phyloP scores from a whole-genome alignment of 345 rosid genomes.

The Arabis hirsuta region DNA sequence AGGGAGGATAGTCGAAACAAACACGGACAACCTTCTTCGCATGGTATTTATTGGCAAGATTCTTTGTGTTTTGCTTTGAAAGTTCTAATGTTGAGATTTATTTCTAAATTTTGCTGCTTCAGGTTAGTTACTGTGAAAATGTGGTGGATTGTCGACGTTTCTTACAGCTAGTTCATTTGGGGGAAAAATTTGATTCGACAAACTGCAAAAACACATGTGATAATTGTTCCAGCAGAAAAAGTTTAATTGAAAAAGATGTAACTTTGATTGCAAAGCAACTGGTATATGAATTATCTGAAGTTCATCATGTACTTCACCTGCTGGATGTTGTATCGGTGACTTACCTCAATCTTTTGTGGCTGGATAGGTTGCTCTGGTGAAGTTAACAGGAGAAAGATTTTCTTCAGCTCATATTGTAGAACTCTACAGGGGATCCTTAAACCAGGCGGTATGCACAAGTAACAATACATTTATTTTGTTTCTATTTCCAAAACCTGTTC shows the following conservation, averaged over 20 bases:
- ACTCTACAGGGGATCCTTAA: slow-evolving; percentile 92
- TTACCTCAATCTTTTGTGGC: neutral
- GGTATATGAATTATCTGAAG: slow-evolving; percentile 51
- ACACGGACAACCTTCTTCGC: slow-evolving; percentile 84
- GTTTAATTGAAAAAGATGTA: slow-evolving; percentile 80
- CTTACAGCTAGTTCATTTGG: slow-evolving; percentile 89
- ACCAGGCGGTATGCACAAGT: slow-evolving; percentile 66
- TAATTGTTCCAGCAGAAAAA: slow-evolving; percentile 71
- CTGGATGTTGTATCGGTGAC: slow-evolving; percentile 25
- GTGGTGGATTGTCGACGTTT: slow-evolving; percentile 94
- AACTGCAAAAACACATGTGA: slow-evolving; percentile 88
- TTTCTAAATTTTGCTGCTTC: slow-evolving; percentile 44
- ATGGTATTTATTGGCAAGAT: slow-evolving; percentile 58
- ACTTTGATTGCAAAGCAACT: slow-evolving; percentile 79
- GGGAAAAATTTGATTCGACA: slow-evolving; percentile 78
- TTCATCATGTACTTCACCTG: slow-evolving; percentile 21
- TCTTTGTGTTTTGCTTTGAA: neutral
- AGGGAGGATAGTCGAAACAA: slow-evolving; percentile 81
- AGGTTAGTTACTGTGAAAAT: slow-evolving; percentile 95
- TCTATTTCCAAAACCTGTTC: neutral
- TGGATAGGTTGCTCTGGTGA: slow-evolving; percentile 87
- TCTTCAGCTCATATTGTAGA: slow-evolving; percentile 90
- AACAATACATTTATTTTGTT: slow-evolving; percentile 11
- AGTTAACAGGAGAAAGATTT: slow-evolving; percentile 68
- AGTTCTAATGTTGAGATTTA: slow-evolving; percentile 19